phyloP scores from a whole-genome alignment of 345 rosid species.

The Anacardium occidentale region DNA sequence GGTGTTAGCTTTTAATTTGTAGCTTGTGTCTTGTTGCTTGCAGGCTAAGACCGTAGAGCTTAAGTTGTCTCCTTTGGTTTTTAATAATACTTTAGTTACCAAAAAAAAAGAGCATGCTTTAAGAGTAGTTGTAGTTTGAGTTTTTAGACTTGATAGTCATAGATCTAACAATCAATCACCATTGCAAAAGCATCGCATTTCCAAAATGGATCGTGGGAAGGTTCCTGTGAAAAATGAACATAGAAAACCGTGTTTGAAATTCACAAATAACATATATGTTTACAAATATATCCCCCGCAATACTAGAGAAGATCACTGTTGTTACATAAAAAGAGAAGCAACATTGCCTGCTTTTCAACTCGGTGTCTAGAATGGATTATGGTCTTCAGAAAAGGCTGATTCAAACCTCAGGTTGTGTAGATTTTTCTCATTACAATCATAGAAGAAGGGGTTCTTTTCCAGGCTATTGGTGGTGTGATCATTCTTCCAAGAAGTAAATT shows the following conservation, averaged over 20 bases:
- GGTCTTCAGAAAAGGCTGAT: slow-evolving; percentile 23
- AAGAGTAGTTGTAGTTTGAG: background rate
- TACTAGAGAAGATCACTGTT: slow-evolving; percentile 35
- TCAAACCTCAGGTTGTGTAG: slow-evolving; percentile 21
- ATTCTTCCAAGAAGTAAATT: background rate
- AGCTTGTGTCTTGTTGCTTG: no score
- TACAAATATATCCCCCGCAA: no score
- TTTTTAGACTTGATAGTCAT: background rate
- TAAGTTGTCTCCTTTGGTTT: no score
- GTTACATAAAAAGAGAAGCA: background rate
- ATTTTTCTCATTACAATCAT: slow-evolving; percentile 12
- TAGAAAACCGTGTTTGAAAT: no score
- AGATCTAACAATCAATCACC: no score
- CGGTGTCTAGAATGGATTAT: slow-evolving; percentile 32
- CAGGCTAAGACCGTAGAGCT: no score
- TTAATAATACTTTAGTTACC: no score
- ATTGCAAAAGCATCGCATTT: no score
- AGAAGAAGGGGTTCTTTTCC: slow-evolving; percentile 21
- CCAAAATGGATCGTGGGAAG: no score
- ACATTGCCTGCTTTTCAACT: background rate
- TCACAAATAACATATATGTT: no score
- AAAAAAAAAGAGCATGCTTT: background rate
- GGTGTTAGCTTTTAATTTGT: no score
- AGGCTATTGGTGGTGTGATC: background rate
- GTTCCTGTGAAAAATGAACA: no score